Evolutionary conservation across 148 eudicot genomes (phyloP).

Genomic region (Amaranthus hypochondriacus): DNA sequence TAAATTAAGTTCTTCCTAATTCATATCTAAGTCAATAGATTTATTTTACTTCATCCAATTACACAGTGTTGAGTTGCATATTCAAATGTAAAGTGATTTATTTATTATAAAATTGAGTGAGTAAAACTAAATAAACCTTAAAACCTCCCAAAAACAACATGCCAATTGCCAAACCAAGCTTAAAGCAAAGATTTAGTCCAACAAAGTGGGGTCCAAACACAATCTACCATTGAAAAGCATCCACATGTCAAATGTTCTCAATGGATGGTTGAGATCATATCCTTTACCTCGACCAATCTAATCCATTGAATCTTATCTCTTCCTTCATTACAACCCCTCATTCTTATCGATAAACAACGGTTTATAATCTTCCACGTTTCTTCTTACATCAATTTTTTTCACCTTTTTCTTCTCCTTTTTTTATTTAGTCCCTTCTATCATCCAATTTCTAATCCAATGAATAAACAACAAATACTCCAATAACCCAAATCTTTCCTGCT

Average conservation of each 20-base stretch:
- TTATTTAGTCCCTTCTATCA: slow-evolving; percentile 24
- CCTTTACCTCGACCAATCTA: slow-evolving; percentile 25
- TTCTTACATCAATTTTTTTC: background rate
- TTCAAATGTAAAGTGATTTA: no score
- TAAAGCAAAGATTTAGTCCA: no score
- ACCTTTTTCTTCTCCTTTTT: slow-evolving; percentile 3
- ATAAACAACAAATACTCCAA: slow-evolving; percentile 29
- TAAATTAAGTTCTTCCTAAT: no score
- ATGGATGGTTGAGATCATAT: slow-evolving; percentile 27
- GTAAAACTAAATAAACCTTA: no score
- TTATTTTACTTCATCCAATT: no score
- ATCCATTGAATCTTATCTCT: background rate
- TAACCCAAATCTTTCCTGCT: background rate
- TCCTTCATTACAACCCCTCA: slow-evolving; percentile 9
- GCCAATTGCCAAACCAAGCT: no score
- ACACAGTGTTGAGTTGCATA: no score
- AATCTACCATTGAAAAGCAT: background rate
- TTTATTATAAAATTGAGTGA: no score
- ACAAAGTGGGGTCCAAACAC: background rate
- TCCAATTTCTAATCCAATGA: slow-evolving; percentile 20
- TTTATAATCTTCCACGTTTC: slow-evolving; percentile 30
- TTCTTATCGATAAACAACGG: slow-evolving; percentile 42
- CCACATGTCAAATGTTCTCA: slow-evolving; percentile 29
- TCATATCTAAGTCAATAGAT: no score
- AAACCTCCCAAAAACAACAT: no score